phyloP scores from a whole-genome alignment of 1,284 basidiomycete genomes.

The Phellopilus nigrolimitatus region DNA sequence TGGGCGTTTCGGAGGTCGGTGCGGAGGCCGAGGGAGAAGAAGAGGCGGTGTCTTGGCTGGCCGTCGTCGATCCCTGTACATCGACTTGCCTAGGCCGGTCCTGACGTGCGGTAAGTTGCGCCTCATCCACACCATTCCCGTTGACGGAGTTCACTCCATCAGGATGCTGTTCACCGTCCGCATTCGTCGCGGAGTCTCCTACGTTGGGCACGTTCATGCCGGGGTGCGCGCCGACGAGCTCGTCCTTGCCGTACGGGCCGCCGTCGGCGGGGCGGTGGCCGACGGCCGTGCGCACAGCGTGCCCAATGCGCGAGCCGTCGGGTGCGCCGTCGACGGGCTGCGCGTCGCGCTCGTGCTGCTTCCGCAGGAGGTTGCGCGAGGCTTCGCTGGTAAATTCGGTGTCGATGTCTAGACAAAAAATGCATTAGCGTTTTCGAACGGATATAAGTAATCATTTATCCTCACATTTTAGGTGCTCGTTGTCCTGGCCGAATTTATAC shows the following conservation, averaged over 20 bases:
- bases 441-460: slow-evolving; percentile 23
- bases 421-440: background rate
- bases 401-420: slow-evolving; percentile 20
- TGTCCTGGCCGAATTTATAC: slow-evolving; percentile 48
- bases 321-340: background rate
- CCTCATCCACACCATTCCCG: too few species aligned
- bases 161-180: too few species aligned
- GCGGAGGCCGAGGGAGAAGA: too few species aligned
- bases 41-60: too few species aligned
- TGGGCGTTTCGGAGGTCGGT: too few species aligned
- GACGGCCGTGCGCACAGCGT: slow-evolving; percentile 4
- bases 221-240: slow-evolving; percentile 14
- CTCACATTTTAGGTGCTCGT: slow-evolving; percentile 35
- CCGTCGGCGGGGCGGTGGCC: background rate
- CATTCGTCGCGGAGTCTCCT: background rate
- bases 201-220: slow-evolving; percentile 13
- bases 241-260: slow-evolving; percentile 15
- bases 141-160: too few species aligned
- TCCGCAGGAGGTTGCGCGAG: slow-evolving; percentile 18
- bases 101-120: too few species aligned
- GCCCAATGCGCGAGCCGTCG: too few species aligned
- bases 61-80: too few species aligned
- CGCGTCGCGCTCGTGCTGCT: slow-evolving; percentile 17
- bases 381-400: slow-evolving; percentile 14
- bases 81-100: too few species aligned